These are phyloP conservation scores for Coriaria nepalensis DNA, from an alignment of 306 rosid species.

Conservation along the genomic window DNA sequence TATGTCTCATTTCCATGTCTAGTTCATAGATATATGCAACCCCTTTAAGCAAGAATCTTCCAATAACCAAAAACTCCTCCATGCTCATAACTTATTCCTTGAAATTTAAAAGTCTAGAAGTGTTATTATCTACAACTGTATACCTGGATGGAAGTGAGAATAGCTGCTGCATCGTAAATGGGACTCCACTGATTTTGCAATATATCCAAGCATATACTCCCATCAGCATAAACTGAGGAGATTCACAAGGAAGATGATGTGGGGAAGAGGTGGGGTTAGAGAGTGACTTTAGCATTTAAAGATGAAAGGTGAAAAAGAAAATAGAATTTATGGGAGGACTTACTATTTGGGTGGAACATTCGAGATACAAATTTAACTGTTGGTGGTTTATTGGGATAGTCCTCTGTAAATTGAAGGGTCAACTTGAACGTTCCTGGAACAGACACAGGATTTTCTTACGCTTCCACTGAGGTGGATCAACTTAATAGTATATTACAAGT, in stretches of 20 bases:
- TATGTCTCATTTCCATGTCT: neutral
- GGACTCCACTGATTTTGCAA: conserved; percentile 99
- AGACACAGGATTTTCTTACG: conserved; percentile 7
- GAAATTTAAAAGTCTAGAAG: too few species aligned
- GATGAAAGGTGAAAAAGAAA: too few species aligned
- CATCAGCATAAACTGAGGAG: conserved; percentile 90
- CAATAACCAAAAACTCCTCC: too few species aligned
- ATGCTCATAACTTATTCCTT: too few species aligned
- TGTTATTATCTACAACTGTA: neutral
- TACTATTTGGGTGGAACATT: conserved; percentile 98
- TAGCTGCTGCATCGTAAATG: conserved; percentile 91
- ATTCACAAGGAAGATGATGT: too few species aligned
- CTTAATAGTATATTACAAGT: too few species aligned
- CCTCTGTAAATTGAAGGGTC: conserved; percentile 86
- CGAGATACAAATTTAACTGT: conserved; percentile 90
- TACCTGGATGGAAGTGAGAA: conserved; percentile 98
- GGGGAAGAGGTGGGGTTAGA: too few species aligned
- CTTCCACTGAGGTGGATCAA: too few species aligned
- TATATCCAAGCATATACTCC: conserved; percentile 94
- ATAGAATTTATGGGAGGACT: conserved; percentile 13
- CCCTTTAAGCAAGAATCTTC: neutral
- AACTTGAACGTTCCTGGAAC: conserved; percentile 82
- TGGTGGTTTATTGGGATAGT: conserved; percentile 96
- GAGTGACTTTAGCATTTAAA: too few species aligned
- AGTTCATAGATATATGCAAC: neutral